Evolutionary conservation across 2,329 filamentous ascomycete genomes (phyloP), one percentile per base, ranked within the genome.

Genomic region (Arthroderma sp.): DNA sequence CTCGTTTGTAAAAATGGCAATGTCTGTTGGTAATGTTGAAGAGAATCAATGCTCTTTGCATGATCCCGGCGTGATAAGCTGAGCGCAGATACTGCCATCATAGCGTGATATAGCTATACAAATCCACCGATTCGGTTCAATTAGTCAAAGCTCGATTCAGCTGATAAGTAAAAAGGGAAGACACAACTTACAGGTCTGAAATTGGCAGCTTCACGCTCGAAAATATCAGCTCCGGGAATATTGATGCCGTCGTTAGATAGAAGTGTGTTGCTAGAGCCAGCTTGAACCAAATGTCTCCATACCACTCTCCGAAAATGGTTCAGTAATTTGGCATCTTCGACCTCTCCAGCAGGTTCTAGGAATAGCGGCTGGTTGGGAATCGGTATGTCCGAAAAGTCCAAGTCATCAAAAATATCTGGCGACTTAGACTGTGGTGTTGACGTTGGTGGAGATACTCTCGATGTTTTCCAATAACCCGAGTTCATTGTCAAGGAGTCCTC

Each of bases 41-140:
- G 58, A 7, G 70, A 68, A 51, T 72, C 66, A 46, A 74, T 62
- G 43, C 66, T 64, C 43, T 68, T 65, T 29, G 64, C 62, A 29
- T 62, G 65, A 30, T 68, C 65, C 50, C 63, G 67, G 43, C 68
- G 65, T 22, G 68, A 66, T 37, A 74, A 61, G 52, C 71, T 73
- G 37, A 76, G 64, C 11, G 71, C 71, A 27, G 71, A 72, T n/a
- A 78, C 58, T 4, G 74, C 73, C 63, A 75, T 74, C 50, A 78
- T 75, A 5, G 74, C 73, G 54, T 77, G 70, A 40, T 71, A 69
- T 44, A 77, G 65, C 72, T 74, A 33, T 22, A 22, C 29, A 29
- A 27, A 30, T 33, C 29, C 7, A n/a, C 7, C 7, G 6, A 34
- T 42, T 31, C 27, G 33, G n/a, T 8, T 3, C 4, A 10, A 32